Percentiles rank a stretch among this genome's conserved stretches.
Evolutionary conservation across 768 basidiomycete genomes (phyloP).

Genomic region (Suillus tomentosus): DNA sequence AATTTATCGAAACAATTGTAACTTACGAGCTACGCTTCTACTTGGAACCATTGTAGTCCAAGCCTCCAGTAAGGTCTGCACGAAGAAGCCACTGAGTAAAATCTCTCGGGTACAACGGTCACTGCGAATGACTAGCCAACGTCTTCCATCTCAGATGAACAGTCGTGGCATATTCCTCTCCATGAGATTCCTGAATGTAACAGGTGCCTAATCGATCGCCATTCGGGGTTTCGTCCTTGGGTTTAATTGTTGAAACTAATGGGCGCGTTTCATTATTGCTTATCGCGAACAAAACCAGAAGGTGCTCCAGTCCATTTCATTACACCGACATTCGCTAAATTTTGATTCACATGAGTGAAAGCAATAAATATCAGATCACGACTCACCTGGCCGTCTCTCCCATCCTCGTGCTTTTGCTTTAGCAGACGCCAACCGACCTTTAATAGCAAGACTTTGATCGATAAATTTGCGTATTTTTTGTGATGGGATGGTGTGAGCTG

Average conservation of each 20-base stretch:
- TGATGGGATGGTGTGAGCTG: slow-evolving; percentile 49
- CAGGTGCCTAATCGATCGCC: not conserved
- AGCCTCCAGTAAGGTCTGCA: not conserved
- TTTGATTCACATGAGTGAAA: not conserved
- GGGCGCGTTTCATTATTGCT: slow-evolving; percentile 11
- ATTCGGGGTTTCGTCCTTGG: not conserved
- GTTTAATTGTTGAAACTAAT: not conserved
- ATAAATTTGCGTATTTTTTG: slow-evolving; percentile 53
- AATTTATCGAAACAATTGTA: not conserved
- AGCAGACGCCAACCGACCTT: slow-evolving; percentile 32
- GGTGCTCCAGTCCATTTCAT: slow-evolving; percentile 57
- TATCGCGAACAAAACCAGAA: slow-evolving; percentile 48
- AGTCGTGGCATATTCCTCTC: not conserved
- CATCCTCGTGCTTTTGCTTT: slow-evolving; percentile 48
- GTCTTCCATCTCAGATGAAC: not conserved
- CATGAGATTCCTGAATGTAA: not conserved
- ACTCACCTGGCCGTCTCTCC: slow-evolving; percentile 61
- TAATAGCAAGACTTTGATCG: slow-evolving; percentile 51
- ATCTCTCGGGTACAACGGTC: not conserved
- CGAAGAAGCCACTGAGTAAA: not conserved
- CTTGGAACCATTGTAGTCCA: not conserved
- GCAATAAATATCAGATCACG: not conserved
- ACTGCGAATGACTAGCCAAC: not conserved
- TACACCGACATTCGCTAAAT: slow-evolving; percentile 55
- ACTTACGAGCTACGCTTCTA: not conserved